phyloP scores from a whole-genome alignment of 177 flowering plant species.

The Tripterygium wilfordii region DNA sequence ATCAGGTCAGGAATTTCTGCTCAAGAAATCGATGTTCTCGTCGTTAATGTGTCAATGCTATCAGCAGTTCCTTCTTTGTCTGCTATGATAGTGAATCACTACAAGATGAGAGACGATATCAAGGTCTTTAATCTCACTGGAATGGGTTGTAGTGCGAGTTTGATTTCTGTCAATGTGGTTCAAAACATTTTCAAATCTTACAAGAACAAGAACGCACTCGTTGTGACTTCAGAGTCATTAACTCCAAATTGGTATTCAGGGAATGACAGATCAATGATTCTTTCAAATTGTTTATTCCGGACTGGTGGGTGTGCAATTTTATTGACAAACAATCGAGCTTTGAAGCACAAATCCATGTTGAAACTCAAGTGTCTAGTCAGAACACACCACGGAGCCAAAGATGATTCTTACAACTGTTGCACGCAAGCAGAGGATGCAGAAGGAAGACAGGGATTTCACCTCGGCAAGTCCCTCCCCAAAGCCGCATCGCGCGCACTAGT shows the following conservation, averaged over 20 bases:
- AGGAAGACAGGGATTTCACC: slow-evolving; percentile 48
- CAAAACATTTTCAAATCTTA: slow-evolving; percentile 36
- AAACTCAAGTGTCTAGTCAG: slow-evolving; percentile 55
- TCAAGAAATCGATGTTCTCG: slow-evolving; percentile 51
- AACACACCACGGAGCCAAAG: slow-evolving; percentile 67
- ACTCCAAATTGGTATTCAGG: slow-evolving; percentile 74
- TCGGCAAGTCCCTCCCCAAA: slow-evolving; percentile 54
- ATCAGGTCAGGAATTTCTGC: slow-evolving; percentile 31
- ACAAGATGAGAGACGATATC: slow-evolving; percentile 58
- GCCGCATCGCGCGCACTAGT: slow-evolving; percentile 55
- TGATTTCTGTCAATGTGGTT: slow-evolving; percentile 51
- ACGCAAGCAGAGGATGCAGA: slow-evolving; percentile 51
- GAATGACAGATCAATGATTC: slow-evolving; percentile 68
- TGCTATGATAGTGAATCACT: slow-evolving; percentile 43
- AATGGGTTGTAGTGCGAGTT: slow-evolving; percentile 88
- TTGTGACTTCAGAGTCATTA: slow-evolving; percentile 64
- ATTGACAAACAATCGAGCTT: slow-evolving; percentile 43
- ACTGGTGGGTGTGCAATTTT: slow-evolving; percentile 71
- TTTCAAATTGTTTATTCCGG: slow-evolving; percentile 69
- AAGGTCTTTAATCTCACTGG: slow-evolving; percentile 60
- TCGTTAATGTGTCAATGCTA: slow-evolving; percentile 68
- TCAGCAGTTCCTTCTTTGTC: slow-evolving; percentile 47
- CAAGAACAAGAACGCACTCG: slow-evolving; percentile 38
- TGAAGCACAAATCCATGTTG: slow-evolving; percentile 41
- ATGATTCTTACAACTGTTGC: slow-evolving; percentile 62